Percentiles rank a stretch among this genome's conserved stretches.
These are phyloP conservation scores for Gomphus bonarii DNA, from an alignment of 1,284 basidiomycete genomes.

Conservation along the genomic window DNA sequence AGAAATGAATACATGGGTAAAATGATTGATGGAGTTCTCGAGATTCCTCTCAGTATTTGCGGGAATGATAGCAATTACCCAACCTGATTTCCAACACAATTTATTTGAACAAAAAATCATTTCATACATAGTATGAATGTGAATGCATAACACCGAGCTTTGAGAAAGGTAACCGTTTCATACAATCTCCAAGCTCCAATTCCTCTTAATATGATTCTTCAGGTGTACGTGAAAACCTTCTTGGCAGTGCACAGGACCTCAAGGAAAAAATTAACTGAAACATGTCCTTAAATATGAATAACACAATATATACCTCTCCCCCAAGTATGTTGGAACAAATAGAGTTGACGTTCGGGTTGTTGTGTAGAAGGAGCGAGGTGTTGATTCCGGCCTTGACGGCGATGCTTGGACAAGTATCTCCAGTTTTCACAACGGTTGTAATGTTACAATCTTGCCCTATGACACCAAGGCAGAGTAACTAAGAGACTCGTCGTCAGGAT, in stretches of 20 bases:
- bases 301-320: slow-evolving; percentile 41
- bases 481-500: neutral
- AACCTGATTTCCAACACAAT: too few relatives aligned
- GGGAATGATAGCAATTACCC: too few relatives aligned
- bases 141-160: too few relatives aligned
- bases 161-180: too few relatives aligned
- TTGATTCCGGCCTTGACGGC: slow-evolving; percentile 17
- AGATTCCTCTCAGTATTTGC: too few relatives aligned
- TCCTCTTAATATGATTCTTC: too few relatives aligned
- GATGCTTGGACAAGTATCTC: slow-evolving; percentile 43
- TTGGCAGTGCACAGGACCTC: slow-evolving; percentile 1
- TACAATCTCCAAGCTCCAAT: too few relatives aligned
- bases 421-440: slow-evolving; percentile 35
- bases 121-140: too few relatives aligned
- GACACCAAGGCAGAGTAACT: slow-evolving; percentile 34
- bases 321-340: slow-evolving; percentile 43
- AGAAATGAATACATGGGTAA: too few relatives aligned
- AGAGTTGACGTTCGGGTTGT: slow-evolving; percentile 48
- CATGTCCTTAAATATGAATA: neutral
- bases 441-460: slow-evolving; percentile 33
- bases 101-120: too few relatives aligned
- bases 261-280: neutral
- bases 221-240: neutral
- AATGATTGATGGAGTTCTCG: too few relatives aligned
- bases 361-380: slow-evolving; percentile 28